These are phyloP conservation scores for Aciculosporium take DNA, from an alignment of 2,329 filamentous ascomycete species.

Conservation along the genomic window DNA sequence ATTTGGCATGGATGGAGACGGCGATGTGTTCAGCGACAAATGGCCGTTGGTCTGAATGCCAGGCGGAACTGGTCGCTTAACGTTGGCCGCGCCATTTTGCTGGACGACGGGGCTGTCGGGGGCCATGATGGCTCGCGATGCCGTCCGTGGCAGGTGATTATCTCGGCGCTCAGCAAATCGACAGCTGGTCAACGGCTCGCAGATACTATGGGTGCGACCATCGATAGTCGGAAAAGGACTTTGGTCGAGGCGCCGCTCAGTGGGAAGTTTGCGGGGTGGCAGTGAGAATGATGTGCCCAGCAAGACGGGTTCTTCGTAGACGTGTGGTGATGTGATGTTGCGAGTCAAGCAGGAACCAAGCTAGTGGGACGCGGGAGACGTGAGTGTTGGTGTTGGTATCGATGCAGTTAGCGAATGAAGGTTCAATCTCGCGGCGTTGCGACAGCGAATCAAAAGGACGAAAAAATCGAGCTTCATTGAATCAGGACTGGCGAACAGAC, in stretches of 20 bases:
- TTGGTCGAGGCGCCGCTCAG: conserved; percentile 1
- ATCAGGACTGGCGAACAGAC: background rate
- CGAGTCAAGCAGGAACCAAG: conserved; percentile 8
- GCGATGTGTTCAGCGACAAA: conserved; percentile 42
- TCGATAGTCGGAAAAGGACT: conserved; percentile 7
- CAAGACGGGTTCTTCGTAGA: background rate
- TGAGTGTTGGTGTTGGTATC: conserved; percentile 3
- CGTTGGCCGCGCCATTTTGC: conserved; percentile 37
- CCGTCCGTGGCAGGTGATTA: conserved; percentile 3
- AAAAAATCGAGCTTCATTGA: background rate
- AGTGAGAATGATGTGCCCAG: background rate
- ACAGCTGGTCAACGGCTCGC: background rate
- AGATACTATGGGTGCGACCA: conserved; percentile 6
- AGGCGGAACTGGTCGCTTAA: conserved; percentile 53
- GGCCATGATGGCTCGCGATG: conserved; percentile 31
- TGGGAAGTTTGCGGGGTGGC: background rate
- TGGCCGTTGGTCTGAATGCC: conserved; percentile 53
- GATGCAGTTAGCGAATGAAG: conserved; percentile 2
- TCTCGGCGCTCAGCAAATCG: conserved; percentile 3
- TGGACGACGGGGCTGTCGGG: conserved; percentile 36
- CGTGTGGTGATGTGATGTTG: conserved; percentile 9
- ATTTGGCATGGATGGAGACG: conserved; percentile 41
- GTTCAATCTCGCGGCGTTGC: conserved; percentile 2
- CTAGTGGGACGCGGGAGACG: conserved; percentile 10
- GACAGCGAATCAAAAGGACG: conserved; percentile 4